Conservation (phyloP, 2,329 filamentous ascomycete genomes). For the Colletotrichum abscissum region DNA sequence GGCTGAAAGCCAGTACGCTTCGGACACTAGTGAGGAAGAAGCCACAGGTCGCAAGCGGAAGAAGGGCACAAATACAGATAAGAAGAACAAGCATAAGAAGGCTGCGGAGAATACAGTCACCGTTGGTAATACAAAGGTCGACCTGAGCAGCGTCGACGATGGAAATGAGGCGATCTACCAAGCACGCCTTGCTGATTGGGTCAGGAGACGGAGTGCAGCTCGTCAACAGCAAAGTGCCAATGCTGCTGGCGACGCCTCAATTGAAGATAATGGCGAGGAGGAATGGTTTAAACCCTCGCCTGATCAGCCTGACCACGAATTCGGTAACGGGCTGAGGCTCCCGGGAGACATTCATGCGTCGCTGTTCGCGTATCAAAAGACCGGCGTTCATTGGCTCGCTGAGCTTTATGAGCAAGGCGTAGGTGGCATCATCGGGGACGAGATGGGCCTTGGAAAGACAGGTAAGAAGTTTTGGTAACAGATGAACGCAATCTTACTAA, state of each 20-base stretch:
- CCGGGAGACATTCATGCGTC: constrained; percentile 94
- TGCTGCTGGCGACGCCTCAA: constrained; percentile 48
- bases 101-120: constrained; percentile 35
- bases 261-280: constrained; percentile 57
- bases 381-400: constrained; percentile 94
- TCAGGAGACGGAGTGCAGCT: constrained; percentile 60
- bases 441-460: constrained; percentile 99
- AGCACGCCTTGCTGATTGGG: constrained; percentile 80
- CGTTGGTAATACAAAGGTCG: constrained; percentile 52
- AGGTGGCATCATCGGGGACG: constrained; percentile 94
- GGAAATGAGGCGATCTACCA: constrained; percentile 88
- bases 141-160: constrained; percentile 79
- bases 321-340: constrained; percentile 81
- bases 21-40: constrained; percentile 50
- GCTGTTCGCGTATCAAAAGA: constrained; percentile 97
- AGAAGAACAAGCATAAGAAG: constrained; percentile 42
- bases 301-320: constrained; percentile 78
- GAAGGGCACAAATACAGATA: constrained; percentile 56
- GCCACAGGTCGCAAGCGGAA: constrained; percentile 52
- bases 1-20: constrained; percentile 39
- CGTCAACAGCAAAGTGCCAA: constrained; percentile 47
- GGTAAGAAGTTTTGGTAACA: constrained; percentile 36
- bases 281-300: constrained; percentile 92
- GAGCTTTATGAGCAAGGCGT: constrained; percentile 91
- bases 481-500: constrained; percentile 21